Evolutionary conservation across 2,329 filamentous ascomycete species (phyloP).

Genomic region (Nemania serpens): DNA sequence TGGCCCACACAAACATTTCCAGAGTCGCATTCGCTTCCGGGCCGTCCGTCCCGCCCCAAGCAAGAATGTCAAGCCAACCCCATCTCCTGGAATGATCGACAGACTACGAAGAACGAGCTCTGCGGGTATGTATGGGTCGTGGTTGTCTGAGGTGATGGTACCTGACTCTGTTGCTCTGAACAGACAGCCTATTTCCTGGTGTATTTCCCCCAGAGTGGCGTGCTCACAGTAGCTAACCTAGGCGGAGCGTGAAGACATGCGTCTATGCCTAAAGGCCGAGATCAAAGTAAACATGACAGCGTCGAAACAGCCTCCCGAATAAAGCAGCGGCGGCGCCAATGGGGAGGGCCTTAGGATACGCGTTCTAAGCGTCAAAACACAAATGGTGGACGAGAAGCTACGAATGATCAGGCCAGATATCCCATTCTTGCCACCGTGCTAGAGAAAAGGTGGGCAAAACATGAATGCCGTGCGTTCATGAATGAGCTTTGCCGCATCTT

Average conservation of each 20-base stretch:
- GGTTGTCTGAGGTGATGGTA: neutral
- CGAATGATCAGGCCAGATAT: slow-evolving; percentile 3
- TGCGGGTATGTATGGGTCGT: slow-evolving; percentile 27
- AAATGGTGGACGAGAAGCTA: too few species aligned
- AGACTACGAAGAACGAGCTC: slow-evolving; percentile 15
- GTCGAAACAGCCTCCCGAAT: neutral
- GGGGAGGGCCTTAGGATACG: neutral
- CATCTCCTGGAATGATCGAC: slow-evolving; percentile 22
- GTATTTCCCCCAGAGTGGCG: too few species aligned
- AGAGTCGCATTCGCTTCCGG: slow-evolving; percentile 30
- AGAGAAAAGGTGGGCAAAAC: neutral
- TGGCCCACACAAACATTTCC: slow-evolving; percentile 23
- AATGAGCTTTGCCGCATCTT: neutral
- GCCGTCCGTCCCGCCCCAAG: slow-evolving; percentile 26
- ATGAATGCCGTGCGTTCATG: slow-evolving; percentile 12
- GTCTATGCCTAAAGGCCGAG: slow-evolving; percentile 1
- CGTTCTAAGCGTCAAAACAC: too few species aligned
- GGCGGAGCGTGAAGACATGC: too few species aligned
- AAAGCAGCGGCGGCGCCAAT: neutral
- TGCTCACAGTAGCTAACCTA: too few species aligned
- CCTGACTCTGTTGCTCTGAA: too few species aligned
- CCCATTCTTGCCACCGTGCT: neutral
- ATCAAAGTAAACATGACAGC: neutral
- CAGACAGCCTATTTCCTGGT: too few species aligned
- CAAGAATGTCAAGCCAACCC: slow-evolving; percentile 18